Evolutionary conservation across 768 basidiomycete genomes (phyloP).

Genomic region (Tulasnella sp.): DNA sequence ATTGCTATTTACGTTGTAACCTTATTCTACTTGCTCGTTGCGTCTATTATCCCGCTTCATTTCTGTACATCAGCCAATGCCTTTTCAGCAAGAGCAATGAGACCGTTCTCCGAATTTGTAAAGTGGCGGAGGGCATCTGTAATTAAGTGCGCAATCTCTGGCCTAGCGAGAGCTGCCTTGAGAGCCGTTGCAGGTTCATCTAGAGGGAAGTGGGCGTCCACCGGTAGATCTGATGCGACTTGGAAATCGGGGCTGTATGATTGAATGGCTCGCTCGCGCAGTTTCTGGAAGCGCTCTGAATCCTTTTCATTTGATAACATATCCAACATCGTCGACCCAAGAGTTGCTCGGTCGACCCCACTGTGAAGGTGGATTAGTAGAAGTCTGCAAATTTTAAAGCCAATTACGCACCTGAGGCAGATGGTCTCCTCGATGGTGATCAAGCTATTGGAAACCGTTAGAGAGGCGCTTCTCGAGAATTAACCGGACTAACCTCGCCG

Average conservation of each 20-base stretch:
- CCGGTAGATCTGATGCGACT: not conserved
- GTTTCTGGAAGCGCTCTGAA: conserved; percentile 12
- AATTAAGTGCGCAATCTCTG: conserved; percentile 22
- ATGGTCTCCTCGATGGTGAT: conserved; percentile 32
- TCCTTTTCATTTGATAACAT: conserved; percentile 27
- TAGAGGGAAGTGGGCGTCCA: conserved; percentile 28
- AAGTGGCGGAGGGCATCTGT: conserved; percentile 29
- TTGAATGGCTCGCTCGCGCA: conserved; percentile 30
- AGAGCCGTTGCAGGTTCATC: conserved; percentile 28
- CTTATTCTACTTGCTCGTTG: not conserved
- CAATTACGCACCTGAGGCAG: conserved; percentile 27
- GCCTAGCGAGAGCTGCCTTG: conserved; percentile 27
- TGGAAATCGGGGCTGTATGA: conserved; percentile 14
- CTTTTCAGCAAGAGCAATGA: conserved; percentile 13
- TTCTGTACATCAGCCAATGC: conserved; percentile 16
- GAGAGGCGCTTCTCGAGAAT: not conserved
- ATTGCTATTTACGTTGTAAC: conserved; percentile 6
- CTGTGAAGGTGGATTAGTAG: not conserved
- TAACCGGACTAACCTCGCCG: conserved; percentile 31
- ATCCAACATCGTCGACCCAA: conserved; percentile 22
- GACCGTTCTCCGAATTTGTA: conserved; percentile 16
- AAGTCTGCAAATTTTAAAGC: conserved; percentile 18
- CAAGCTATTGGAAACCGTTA: conserved; percentile 19
- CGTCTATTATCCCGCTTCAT: not conserved
- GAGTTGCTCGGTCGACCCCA: conserved; percentile 28